Percentiles rank a stretch among this genome's conserved stretches.
These are phyloP conservation scores for Polytrichum commune DNA, from an alignment of 225 moss, liverwort and hornwort genomes.

Conservation along the genomic window DNA sequence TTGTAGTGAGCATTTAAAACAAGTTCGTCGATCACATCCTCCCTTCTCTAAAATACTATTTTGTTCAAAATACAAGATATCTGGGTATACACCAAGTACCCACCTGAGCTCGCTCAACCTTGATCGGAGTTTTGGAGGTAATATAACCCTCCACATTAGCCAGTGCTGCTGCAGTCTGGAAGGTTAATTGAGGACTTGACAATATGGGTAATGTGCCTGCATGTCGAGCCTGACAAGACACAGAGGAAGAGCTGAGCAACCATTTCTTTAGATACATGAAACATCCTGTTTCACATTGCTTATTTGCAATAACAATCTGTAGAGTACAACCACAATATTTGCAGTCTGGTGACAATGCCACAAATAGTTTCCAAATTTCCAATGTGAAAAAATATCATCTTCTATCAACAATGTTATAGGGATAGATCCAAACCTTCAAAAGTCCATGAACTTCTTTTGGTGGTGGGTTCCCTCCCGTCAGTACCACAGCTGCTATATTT, in stretches of 20 bases:
- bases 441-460: conserved; percentile 64
- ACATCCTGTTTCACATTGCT: no score
- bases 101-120: conserved; percentile 93
- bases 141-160: conserved; percentile 79
- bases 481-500: conserved; percentile 75
- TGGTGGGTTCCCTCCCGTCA: conserved; percentile 73
- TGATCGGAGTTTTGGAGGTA: conserved; percentile 56
- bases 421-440: conserved; percentile 42
- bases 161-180: conserved; percentile 72
- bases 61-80: background rate
- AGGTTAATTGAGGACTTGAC: conserved; percentile 68
- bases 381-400: no score
- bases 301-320: no score
- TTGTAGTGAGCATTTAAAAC: background rate
- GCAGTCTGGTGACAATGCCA: no score
- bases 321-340: no score
- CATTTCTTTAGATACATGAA: no score
- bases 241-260: background rate
- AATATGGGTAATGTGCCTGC: conserved; percentile 70
- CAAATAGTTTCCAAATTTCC: no score
- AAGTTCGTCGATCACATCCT: no score
- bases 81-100: conserved; percentile 1
- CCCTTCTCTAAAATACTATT: no score
- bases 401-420: no score
- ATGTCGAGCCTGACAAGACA: conserved; percentile 49